A percentile compares a stretch with the other conserved stretches of the same genome.
Conservation (phyloP, 2,329 filamentous ascomycete species). For the Ophiostoma fasciatum region DNA sequence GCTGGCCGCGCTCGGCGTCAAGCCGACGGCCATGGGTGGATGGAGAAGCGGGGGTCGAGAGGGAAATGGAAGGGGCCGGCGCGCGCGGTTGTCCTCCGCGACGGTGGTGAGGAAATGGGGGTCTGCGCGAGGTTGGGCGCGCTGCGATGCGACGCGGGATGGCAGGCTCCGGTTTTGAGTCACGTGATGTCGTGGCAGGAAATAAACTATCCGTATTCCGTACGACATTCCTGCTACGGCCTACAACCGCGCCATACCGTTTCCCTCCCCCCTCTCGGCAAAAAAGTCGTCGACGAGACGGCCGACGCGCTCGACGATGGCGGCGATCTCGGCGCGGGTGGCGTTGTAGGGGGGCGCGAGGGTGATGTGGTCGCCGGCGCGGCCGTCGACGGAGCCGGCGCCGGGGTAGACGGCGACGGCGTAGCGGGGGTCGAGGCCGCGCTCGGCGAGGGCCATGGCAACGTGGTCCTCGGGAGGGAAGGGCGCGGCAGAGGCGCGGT, state of each 20-base stretch:
- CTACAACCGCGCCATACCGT: too few relatives aligned
- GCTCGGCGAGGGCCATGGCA: constrained; percentile 19
- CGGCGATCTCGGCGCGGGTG: constrained; percentile 37
- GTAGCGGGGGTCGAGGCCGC: constrained; percentile 18
- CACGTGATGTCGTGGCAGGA: too few relatives aligned
- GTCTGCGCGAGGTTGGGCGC: too few relatives aligned
- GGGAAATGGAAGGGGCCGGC: neutral
- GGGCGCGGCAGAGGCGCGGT: constrained; percentile 19
- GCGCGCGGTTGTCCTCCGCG: neutral
- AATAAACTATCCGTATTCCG: too few relatives aligned
- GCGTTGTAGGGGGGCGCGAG: constrained; percentile 56
- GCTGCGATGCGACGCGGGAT: too few relatives aligned
- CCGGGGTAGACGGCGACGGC: constrained; percentile 45
- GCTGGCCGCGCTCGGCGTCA: constrained; percentile 18
- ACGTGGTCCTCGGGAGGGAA: constrained; percentile 20
- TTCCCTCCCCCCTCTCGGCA: too few relatives aligned
- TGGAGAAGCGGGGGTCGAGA: neutral
- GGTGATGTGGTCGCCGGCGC: constrained; percentile 52
- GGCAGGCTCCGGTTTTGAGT: too few relatives aligned
- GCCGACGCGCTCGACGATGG: constrained; percentile 35
- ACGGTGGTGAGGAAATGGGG: neutral
- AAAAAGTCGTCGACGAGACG: constrained; percentile 39
- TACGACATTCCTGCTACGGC: too few relatives aligned
- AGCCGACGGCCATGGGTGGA: constrained; percentile 34
- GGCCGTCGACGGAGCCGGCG: constrained; percentile 42